These are phyloP conservation scores for Penicillium sp. DNA, from an alignment of 2,329 filamentous ascomycete genomes.

Conservation along the genomic window DNA sequence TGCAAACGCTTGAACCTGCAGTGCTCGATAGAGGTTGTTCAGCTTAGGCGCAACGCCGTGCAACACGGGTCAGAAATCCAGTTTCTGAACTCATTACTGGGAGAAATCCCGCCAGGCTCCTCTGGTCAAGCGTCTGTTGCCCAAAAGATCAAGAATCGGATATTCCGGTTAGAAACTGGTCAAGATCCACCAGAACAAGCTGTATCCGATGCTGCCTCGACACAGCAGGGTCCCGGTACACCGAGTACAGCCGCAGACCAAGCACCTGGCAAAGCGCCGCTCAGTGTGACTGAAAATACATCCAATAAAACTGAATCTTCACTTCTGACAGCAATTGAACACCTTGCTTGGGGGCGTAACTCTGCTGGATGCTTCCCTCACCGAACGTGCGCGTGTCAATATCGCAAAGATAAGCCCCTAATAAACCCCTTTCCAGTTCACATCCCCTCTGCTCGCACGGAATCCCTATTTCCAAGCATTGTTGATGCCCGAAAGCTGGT, in stretches of 20 bases:
- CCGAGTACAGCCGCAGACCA: slow-evolving; percentile 1
- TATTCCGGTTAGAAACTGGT: slow-evolving; percentile 24
- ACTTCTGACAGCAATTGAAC: slow-evolving; percentile 35
- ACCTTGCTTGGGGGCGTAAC: slow-evolving; percentile 40
- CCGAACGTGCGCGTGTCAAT: slow-evolving; percentile 29
- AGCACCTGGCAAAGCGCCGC: slow-evolving; percentile 3
- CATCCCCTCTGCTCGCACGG: slow-evolving; percentile 9
- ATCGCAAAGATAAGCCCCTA: slow-evolving; percentile 19
- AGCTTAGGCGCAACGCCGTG: slow-evolving; percentile 24
- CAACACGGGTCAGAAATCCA: slow-evolving; percentile 28
- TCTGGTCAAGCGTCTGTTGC: slow-evolving; percentile 9
- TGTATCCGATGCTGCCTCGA: neutral
- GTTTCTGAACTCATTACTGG: slow-evolving; percentile 23
- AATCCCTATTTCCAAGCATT: slow-evolving; percentile 10
- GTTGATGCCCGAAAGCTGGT: slow-evolving; percentile 22
- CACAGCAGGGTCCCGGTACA: slow-evolving; percentile 6
- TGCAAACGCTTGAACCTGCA: slow-evolving; percentile 24
- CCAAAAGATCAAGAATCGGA: slow-evolving; percentile 18
- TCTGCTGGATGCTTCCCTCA: slow-evolving; percentile 36
- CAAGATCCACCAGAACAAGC: slow-evolving; percentile 4
- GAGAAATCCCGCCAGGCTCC: slow-evolving; percentile 19
- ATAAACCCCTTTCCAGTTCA: slow-evolving; percentile 11
- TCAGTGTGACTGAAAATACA: slow-evolving; percentile 7
- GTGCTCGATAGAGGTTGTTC: slow-evolving; percentile 27
- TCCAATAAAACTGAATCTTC: slow-evolving; percentile 24